phyloP scores from a whole-genome alignment of 2,329 filamentous ascomycete species.

The Fusarium poae region DNA sequence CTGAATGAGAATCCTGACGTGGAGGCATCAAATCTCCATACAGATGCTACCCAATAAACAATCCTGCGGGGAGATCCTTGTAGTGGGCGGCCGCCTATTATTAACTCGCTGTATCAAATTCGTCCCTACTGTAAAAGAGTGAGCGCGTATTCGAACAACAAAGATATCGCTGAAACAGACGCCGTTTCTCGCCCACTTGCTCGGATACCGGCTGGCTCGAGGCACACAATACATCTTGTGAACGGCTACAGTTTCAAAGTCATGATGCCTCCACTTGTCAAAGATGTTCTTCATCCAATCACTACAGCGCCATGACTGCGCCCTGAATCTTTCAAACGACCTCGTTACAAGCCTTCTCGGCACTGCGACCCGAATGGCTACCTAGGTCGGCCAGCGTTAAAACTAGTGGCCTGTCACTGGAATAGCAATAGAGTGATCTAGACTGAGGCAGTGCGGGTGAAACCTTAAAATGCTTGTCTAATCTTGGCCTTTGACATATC shows the following conservation, averaged over 20 bases:
- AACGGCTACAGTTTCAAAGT: constrained; percentile 23
- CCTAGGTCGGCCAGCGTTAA: not conserved
- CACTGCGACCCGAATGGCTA: constrained; percentile 9
- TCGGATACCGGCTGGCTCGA: constrained; percentile 5
- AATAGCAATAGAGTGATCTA: constrained; percentile 1
- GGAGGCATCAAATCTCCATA: constrained; percentile 18
- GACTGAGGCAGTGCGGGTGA: constrained; percentile 31
- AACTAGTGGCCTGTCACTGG: not conserved
- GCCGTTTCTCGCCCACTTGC: not conserved
- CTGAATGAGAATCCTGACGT: constrained; percentile 4
- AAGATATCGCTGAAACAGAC: constrained; percentile 17
- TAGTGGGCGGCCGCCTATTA: constrained; percentile 41
- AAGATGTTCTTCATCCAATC: constrained; percentile 12
- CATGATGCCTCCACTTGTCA: constrained; percentile 19
- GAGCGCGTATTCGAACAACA: constrained; percentile 18
- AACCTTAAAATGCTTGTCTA: constrained; percentile 34
- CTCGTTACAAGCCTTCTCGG: constrained; percentile 1
- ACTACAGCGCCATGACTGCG: not conserved
- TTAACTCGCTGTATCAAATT: constrained; percentile 13
- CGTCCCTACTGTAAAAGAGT: not conserved
- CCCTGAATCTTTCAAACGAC: not conserved
- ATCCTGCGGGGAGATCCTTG: constrained; percentile 16
- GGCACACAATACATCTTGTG: constrained; percentile 7
- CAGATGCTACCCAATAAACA: not conserved
- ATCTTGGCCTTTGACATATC: constrained; percentile 14